These are phyloP conservation scores for Tulasnella sp. DNA, from an alignment of 768 basidiomycete genomes.

Conservation along the genomic window DNA sequence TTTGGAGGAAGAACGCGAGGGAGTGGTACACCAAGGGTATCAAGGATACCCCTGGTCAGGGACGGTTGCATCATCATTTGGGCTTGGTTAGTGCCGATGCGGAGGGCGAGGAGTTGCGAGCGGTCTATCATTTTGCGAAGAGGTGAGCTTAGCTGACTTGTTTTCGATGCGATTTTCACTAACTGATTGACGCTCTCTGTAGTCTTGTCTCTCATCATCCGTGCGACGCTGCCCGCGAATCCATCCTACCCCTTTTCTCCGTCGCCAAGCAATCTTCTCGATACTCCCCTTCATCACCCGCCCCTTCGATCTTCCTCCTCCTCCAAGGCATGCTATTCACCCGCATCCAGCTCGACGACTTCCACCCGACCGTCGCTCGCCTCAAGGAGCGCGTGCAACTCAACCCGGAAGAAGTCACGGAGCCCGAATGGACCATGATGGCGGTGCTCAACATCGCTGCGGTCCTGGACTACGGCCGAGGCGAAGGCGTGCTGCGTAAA, in stretches of 20 bases:
- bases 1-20: slow-evolving; percentile 78
- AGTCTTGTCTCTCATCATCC: slow-evolving; percentile 91
- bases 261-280: slow-evolving; percentile 40
- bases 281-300: slow-evolving; percentile 20
- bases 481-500: slow-evolving; percentile 55
- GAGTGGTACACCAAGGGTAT: slow-evolving; percentile 91
- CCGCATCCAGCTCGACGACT: slow-evolving; percentile 87
- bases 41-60: slow-evolving; percentile 82
- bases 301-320: slow-evolving; percentile 73
- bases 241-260: slow-evolving; percentile 82
- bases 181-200: slow-evolving; percentile 6
- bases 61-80: slow-evolving; percentile 88
- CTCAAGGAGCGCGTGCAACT: slow-evolving; percentile 80
- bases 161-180: not conserved
- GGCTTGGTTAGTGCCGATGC: slow-evolving; percentile 78
- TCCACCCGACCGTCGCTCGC: slow-evolving; percentile 64
- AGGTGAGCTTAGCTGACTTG: slow-evolving; percentile 42
- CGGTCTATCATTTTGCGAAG: slow-evolving; percentile 89
- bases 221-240: slow-evolving; percentile 79
- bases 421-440: slow-evolving; percentile 96
- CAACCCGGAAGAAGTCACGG: slow-evolving; percentile 51
- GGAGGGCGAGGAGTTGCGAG: slow-evolving; percentile 68
- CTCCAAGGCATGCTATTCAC: slow-evolving; percentile 98
- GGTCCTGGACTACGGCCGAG: slow-evolving; percentile 78
- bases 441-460: slow-evolving; percentile 71